phyloP scores from a whole-genome alignment of 2,329 filamentous ascomycete genomes.

The Aureobasidium leucospermi region DNA sequence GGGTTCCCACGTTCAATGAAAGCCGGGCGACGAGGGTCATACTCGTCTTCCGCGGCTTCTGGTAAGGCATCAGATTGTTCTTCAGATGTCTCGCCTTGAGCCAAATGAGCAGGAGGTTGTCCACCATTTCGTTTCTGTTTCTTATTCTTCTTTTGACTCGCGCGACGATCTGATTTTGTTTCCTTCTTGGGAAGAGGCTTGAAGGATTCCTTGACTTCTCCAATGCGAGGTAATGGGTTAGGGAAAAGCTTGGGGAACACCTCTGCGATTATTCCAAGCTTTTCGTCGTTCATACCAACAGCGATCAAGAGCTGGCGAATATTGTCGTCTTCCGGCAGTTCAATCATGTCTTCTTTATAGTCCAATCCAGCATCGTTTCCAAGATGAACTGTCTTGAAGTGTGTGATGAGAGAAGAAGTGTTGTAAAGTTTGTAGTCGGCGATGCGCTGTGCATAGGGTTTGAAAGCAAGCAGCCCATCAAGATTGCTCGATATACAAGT shows the following conservation, averaged over 20 bases:
- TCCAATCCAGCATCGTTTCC: conserved; percentile 32
- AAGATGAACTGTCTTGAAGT: conserved; percentile 53
- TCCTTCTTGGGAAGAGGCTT: neutral
- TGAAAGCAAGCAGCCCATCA: conserved; percentile 23
- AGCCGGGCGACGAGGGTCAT: conserved; percentile 38
- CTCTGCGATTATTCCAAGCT: conserved; percentile 29
- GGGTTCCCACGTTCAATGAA: conserved; percentile 1
- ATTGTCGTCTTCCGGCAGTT: conserved; percentile 46
- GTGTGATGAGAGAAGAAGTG: conserved; percentile 50
- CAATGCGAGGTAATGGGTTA: conserved; percentile 36
- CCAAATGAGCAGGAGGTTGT: neutral
- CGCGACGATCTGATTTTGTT: conserved; percentile 18
- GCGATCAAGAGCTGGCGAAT: conserved; percentile 44
- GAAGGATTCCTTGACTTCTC: conserved; percentile 19
- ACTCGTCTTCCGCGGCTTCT: conserved; percentile 39
- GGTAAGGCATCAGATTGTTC: conserved; percentile 25
- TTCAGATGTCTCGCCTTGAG: neutral
- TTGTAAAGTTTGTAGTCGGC: conserved; percentile 34
- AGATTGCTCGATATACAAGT: conserved; percentile 23
- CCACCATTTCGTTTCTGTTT: conserved; percentile 25
- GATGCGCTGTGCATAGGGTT: conserved; percentile 30
- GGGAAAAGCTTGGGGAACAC: conserved; percentile 32
- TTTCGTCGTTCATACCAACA: conserved; percentile 51
- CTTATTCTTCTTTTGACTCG: conserved; percentile 21
- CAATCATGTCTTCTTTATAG: conserved; percentile 56